Conservation (phyloP, 441 rosid genomes). For the Gossypium schwendimanii region DNA sequence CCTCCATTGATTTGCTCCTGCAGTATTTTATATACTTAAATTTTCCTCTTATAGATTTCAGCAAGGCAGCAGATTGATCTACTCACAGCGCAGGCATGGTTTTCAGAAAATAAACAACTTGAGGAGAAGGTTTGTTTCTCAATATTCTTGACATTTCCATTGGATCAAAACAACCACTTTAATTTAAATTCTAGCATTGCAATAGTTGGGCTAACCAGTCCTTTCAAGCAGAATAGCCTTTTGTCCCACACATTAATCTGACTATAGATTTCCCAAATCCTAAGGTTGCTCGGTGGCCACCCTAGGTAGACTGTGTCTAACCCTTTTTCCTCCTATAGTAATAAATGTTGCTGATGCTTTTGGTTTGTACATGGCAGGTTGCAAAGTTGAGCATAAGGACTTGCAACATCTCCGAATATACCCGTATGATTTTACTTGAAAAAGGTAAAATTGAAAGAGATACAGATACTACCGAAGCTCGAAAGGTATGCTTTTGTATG, state of each 20-base stretch:
- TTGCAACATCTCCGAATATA: slow-evolving; percentile 62
- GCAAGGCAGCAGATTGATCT: slow-evolving; percentile 71
- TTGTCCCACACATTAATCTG: neutral
- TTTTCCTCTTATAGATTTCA: slow-evolving; percentile 35
- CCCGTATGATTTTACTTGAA: slow-evolving; percentile 63
- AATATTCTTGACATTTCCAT: neutral
- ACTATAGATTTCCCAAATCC: neutral
- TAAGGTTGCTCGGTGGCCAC: neutral
- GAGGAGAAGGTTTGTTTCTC: slow-evolving; percentile 56
- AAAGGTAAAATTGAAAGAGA: slow-evolving; percentile 28
- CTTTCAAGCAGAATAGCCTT: neutral
- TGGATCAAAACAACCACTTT: neutral
- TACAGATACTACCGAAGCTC: slow-evolving; percentile 20
- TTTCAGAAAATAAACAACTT: slow-evolving; percentile 57
- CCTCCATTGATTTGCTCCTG: neutral
- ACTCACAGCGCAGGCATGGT: slow-evolving; percentile 89
- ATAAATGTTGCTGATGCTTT: slow-evolving; percentile 3
- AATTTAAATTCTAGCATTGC: neutral
- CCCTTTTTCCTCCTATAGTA: neutral
- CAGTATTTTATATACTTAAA: neutral
- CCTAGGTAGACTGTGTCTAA: neutral
- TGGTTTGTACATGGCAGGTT: slow-evolving; percentile 34
- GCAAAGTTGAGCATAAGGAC: slow-evolving; percentile 55
- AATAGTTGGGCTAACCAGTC: neutral
- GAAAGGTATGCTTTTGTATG: slow-evolving; percentile 27